Conservation (phyloP, 2,329 filamentous ascomycete genomes). For the Ophiostoma pallidulum region DNA sequence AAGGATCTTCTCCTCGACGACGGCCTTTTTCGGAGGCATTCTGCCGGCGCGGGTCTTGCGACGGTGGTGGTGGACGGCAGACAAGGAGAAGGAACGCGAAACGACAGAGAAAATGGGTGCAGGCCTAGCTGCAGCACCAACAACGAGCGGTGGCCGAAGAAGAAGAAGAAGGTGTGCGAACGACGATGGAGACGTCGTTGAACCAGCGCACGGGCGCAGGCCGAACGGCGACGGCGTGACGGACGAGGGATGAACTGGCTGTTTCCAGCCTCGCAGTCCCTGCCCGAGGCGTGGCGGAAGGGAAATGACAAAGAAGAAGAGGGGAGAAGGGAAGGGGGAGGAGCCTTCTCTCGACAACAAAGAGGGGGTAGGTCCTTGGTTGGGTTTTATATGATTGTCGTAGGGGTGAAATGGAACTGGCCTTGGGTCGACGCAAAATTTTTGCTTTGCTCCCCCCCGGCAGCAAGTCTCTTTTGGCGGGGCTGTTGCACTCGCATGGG, state of each 20-base stretch:
- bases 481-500: background rate
- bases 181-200: constrained; percentile 37
- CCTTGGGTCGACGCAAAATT: constrained; percentile 1
- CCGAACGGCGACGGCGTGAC: constrained; percentile 33
- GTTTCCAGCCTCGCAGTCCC: constrained; percentile 12
- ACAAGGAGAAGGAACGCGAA: background rate
- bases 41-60: constrained; percentile 48
- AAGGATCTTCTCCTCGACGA: constrained; percentile 89
- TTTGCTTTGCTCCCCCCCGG: constrained; percentile 2
- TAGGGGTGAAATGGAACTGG: background rate
- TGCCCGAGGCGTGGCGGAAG: constrained; percentile 11
- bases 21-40: constrained; percentile 94
- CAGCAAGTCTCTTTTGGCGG: constrained; percentile 4
- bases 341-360: background rate
- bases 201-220: constrained; percentile 19
- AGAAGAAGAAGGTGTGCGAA: constrained; percentile 35
- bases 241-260: constrained; percentile 6
- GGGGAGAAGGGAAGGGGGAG: constrained; percentile 5
- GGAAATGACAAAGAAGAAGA: constrained; percentile 13
- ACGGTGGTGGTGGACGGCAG: constrained; percentile 21
- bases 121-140: constrained; percentile 1
- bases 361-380: background rate
- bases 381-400: constrained; percentile 2
- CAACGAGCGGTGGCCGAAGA: constrained; percentile 20
- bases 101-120: background rate